phyloP scores from a whole-genome alignment of 352 stramenopile genomes.

The Peronosclerospora sorghi region DNA sequence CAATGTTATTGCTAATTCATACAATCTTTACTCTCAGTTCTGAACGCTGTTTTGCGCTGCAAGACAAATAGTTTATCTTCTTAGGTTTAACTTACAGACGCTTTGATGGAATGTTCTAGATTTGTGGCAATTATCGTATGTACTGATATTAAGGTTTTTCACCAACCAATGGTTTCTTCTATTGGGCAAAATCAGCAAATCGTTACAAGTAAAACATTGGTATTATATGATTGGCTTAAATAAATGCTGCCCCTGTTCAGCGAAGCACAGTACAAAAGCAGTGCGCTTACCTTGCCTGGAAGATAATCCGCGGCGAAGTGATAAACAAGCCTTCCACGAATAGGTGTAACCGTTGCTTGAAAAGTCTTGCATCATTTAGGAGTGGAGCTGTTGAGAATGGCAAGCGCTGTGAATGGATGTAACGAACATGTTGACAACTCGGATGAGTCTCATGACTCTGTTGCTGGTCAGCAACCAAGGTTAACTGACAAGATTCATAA shows the following conservation, averaged over 20 bases:
- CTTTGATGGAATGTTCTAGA: too few species aligned
- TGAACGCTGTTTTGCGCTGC: too few species aligned
- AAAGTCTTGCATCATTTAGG: neutral
- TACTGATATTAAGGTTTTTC: too few species aligned
- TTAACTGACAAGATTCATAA: slow-evolving; percentile 9
- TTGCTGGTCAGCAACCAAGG: neutral
- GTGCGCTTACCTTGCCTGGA: too few species aligned
- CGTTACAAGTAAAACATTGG: neutral
- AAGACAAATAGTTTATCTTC: too few species aligned
- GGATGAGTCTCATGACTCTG: slow-evolving; percentile 3
- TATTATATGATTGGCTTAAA: neutral
- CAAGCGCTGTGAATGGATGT: neutral
- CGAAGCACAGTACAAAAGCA: neutral
- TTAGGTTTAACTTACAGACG: too few species aligned
- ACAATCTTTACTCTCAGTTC: too few species aligned
- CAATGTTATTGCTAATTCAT: too few species aligned
- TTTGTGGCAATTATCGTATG: too few species aligned
- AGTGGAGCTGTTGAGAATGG: slow-evolving; percentile 5
- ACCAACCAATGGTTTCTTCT: too few species aligned
- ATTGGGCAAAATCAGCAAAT: too few species aligned
- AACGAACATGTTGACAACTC: slow-evolving; percentile 4
- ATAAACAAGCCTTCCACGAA: neutral
- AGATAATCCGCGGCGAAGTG: too few species aligned
- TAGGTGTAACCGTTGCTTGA: neutral
- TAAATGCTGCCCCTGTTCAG: neutral